Conservation (phyloP, 2,329 filamentous ascomycete species). For the Meredithiella fracta region DNA sequence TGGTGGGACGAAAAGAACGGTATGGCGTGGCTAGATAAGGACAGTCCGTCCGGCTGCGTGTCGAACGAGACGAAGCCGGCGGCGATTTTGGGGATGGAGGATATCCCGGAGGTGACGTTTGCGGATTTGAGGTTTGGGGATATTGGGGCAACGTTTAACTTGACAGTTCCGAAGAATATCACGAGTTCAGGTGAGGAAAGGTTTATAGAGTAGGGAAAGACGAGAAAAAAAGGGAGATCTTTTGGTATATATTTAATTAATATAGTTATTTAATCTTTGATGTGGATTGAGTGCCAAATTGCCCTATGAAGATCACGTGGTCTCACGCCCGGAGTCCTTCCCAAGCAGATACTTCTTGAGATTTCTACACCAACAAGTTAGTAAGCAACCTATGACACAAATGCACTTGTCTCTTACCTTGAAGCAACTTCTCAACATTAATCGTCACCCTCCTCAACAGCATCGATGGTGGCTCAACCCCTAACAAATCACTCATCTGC, state of each 20-base stretch:
- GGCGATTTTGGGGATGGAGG: conserved; percentile 16
- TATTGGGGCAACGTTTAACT: conserved; percentile 27
- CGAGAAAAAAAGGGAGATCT: background rate
- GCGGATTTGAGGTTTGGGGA: conserved; percentile 35
- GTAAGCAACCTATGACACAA: background rate
- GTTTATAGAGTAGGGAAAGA: background rate
- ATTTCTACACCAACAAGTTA: conserved; percentile 21
- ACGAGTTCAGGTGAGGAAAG: background rate
- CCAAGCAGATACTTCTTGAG: conserved; percentile 24
- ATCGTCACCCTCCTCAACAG: conserved; percentile 22
- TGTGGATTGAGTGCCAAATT: conserved; percentile 16
- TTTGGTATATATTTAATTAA: background rate
- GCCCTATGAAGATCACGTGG: conserved; percentile 24
- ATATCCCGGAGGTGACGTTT: conserved; percentile 25
- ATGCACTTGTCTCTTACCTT: conserved; percentile 19
- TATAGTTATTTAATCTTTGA: conserved; percentile 2
- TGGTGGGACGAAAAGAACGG: conserved; percentile 39
- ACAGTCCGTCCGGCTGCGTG: conserved; percentile 21
- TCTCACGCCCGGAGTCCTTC: conserved; percentile 24
- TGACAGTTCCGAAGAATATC: background rate
- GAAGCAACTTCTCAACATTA: conserved; percentile 22
- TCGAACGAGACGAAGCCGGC: conserved; percentile 18
- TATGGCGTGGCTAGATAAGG: conserved; percentile 63
- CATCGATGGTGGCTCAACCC: conserved; percentile 15
- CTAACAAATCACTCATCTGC: conserved; percentile 1